Conservation (phyloP, 257 asterid species). For the Cynanchum wilfordii region DNA sequence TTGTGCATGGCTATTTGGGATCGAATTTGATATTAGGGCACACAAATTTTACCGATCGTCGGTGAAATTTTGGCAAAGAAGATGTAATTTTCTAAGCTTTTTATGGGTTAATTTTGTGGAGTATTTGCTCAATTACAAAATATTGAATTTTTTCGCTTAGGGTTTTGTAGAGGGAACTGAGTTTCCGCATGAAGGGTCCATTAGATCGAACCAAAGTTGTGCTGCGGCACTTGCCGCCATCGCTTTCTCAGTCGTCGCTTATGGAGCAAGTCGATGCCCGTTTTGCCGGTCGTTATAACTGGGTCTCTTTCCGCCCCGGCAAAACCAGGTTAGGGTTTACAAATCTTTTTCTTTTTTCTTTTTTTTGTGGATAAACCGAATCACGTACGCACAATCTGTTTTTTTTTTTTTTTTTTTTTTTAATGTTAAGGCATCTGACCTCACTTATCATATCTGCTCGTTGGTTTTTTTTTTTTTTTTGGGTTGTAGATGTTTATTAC, state of each 20-base stretch:
- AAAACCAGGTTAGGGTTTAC: constrained; percentile 59
- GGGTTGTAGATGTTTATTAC: no score
- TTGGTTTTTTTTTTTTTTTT: neutral
- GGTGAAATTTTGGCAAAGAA: constrained; percentile 20
- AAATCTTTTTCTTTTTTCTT: neutral
- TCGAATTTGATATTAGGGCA: constrained; percentile 49
- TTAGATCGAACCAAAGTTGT: constrained; percentile 95
- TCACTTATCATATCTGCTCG: neutral
- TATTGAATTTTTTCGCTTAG: constrained; percentile 37
- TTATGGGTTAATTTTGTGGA: constrained; percentile 25
- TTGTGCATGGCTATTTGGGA: constrained; percentile 50
- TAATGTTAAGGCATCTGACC: constrained; percentile 5
- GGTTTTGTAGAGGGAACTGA: constrained; percentile 37
- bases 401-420: neutral
- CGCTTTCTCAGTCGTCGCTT: constrained; percentile 86
- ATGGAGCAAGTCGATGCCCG: constrained; percentile 78
- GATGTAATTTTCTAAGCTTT: constrained; percentile 50
- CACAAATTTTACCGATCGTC: constrained; percentile 12
- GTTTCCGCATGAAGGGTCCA: constrained; percentile 77
- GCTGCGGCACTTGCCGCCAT: constrained; percentile 99
- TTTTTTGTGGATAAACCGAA: neutral
- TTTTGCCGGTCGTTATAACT: constrained; percentile 76
- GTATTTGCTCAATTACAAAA: constrained; percentile 1
- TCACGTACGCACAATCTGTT: neutral
- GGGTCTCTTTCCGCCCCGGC: constrained; percentile 74